Percentiles rank a stretch among this genome's conserved stretches.
Conservation (phyloP, 1,284 basidiomycete species). For the Mycosarcoma mackinlayi region DNA sequence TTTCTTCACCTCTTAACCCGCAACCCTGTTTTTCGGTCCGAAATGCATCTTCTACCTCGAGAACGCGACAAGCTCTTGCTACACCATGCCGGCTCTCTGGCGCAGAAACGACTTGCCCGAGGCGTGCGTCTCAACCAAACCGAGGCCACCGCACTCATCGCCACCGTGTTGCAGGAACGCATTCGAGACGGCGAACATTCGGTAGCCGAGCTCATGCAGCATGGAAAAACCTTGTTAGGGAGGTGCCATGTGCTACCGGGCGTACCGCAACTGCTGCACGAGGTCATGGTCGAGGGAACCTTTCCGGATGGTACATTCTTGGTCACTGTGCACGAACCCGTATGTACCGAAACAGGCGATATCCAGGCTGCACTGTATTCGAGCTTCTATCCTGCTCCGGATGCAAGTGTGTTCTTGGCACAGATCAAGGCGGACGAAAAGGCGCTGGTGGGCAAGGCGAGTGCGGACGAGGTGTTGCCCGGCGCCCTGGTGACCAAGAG, state of each 20-base stretch:
- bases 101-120: slow-evolving; percentile 92
- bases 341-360: slow-evolving; percentile 79
- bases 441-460: slow-evolving; percentile 5
- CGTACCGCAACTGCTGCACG: slow-evolving; percentile 67
- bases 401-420: slow-evolving; percentile 70
- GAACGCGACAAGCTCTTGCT: slow-evolving; percentile 66
- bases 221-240: slow-evolving; percentile 82
- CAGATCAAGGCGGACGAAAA: neutral
- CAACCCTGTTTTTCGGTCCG: slow-evolving; percentile 1
- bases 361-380: slow-evolving; percentile 86
- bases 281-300: slow-evolving; percentile 67
- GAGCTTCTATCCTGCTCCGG: slow-evolving; percentile 87
- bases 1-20: neutral
- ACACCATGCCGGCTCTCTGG: slow-evolving; percentile 72
- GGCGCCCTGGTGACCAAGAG: slow-evolving; percentile 52
- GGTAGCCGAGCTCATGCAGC: slow-evolving; percentile 85
- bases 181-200: slow-evolving; percentile 92
- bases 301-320: slow-evolving; percentile 65
- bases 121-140: slow-evolving; percentile 86
- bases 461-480: slow-evolving; percentile 36
- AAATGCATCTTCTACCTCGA: slow-evolving; percentile 65
- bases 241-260: slow-evolving; percentile 87
- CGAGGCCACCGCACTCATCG: slow-evolving; percentile 90
- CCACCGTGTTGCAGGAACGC: slow-evolving; percentile 88
- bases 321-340: slow-evolving; percentile 78